phyloP scores from a whole-genome alignment of 1,284 basidiomycete genomes.

The Ganoderma boninense region DNA sequence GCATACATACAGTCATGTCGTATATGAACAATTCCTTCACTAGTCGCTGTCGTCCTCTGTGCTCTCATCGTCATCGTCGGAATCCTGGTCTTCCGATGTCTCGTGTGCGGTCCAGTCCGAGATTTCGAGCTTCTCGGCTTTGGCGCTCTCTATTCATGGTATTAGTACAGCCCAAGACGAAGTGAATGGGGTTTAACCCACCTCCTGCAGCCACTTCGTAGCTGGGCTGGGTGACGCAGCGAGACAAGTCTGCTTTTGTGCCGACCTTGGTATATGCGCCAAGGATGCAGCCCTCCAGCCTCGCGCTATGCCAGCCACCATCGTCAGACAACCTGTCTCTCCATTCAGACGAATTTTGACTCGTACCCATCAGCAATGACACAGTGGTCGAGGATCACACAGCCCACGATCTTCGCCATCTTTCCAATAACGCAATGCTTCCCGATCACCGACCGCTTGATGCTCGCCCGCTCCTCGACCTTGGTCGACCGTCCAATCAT shows the following conservation, averaged over 20 bases:
- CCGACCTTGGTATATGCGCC: conserved; percentile 87
- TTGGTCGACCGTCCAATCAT: conserved; percentile 85
- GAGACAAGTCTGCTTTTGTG: conserved; percentile 78
- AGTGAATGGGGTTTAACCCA: conserved; percentile 43
- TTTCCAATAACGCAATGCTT: conserved; percentile 90
- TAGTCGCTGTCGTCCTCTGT: conserved; percentile 20
- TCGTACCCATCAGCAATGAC: conserved; percentile 84
- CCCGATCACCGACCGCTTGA: conserved; percentile 92
- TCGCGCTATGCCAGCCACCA: conserved; percentile 63
- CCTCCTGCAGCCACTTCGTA: conserved; percentile 83
- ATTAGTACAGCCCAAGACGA: background rate
- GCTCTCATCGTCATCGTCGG: conserved; percentile 25
- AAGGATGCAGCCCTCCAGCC: conserved; percentile 90
- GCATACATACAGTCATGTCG: conserved; percentile 33
- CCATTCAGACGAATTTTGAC: conserved; percentile 30
- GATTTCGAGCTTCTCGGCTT: conserved; percentile 45
- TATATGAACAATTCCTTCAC: conserved; percentile 27
- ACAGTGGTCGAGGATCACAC: conserved; percentile 91
- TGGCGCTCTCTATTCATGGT: conserved; percentile 36
- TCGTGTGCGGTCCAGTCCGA: conserved; percentile 46
- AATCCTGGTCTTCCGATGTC: conserved; percentile 33
- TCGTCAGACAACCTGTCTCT: background rate
- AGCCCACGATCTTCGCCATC: conserved; percentile 87
- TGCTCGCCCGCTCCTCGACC: conserved; percentile 84
- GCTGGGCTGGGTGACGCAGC: conserved; percentile 90